These are phyloP conservation scores for Umbelopsis vinacea DNA, from an alignment of 192 early-diverging fungal species.

Conservation along the genomic window DNA sequence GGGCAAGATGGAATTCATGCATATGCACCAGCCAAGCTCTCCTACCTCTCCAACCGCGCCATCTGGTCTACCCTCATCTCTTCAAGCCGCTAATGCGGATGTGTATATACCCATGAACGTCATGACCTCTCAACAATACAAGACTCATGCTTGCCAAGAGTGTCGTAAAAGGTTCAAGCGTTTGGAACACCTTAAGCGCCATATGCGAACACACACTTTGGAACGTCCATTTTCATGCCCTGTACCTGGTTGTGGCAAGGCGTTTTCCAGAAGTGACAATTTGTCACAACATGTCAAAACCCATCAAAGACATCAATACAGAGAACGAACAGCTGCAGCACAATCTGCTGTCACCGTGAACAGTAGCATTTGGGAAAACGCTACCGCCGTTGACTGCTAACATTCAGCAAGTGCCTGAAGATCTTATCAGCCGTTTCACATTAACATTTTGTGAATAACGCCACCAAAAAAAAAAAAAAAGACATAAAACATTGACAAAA, in stretches of 20 bases:
- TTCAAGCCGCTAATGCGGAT: background rate
- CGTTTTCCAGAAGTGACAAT: conserved; percentile 69
- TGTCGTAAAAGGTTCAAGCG: conserved; percentile 72
- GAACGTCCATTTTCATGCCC: conserved; percentile 67
- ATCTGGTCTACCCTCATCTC: conserved; percentile 1
- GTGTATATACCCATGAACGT: conserved; percentile 21
- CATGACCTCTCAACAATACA: conserved; percentile 31
- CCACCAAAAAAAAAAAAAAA: conserved; percentile 1
- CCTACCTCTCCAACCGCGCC: conserved; percentile 3
- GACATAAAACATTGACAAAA: background rate
- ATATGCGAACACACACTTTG: conserved; percentile 70
- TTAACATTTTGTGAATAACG: background rate
- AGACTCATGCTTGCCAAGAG: conserved; percentile 37
- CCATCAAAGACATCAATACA: conserved; percentile 39
- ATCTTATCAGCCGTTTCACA: background rate
- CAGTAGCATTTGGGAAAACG: background rate
- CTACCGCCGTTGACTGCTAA: conserved; percentile 8
- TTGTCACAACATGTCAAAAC: conserved; percentile 63
- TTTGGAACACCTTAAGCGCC: conserved; percentile 77
- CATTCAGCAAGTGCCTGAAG: background rate
- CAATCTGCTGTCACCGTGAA: background rate
- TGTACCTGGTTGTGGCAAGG: conserved; percentile 55
- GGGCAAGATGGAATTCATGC: conserved; percentile 15
- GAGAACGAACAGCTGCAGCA: conserved; percentile 22
- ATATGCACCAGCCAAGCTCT: conserved; percentile 12